phyloP scores from a whole-genome alignment of 495 filamentous ascomycete genomes.

The Xylaria castorea region DNA sequence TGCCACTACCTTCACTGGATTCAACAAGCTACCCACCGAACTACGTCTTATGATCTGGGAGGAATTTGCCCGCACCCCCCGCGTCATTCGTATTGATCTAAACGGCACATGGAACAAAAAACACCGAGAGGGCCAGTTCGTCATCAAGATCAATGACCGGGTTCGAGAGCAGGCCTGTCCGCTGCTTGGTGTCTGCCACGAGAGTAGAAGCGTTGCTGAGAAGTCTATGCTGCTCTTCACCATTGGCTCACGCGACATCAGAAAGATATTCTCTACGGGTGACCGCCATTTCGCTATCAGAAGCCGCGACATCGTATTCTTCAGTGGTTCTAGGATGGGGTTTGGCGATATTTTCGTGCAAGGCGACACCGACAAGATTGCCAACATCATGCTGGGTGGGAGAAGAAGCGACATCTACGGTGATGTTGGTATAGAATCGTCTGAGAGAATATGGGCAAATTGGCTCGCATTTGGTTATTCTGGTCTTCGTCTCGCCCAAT shows the following conservation, averaged over 20 bases:
- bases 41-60: constrained; percentile 22
- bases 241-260: neutral
- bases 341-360: neutral
- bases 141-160: neutral
- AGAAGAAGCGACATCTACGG: neutral
- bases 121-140: neutral
- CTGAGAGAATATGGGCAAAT: neutral
- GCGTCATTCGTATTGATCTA: neutral
- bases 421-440: neutral
- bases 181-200: constrained; percentile 11
- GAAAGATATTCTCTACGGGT: accelerated
- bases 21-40: constrained; percentile 1
- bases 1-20: neutral
- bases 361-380: neutral
- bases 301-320: neutral
- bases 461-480: neutral
- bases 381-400: neutral
- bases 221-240: constrained; percentile 6
- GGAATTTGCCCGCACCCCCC: neutral
- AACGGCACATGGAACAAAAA: neutral
- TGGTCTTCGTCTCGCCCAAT: neutral
- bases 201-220: neutral
- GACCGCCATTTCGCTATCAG: constrained; percentile 2
- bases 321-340: neutral
- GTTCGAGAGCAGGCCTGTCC: constrained; percentile 17